Evolutionary conservation across 441 rosid species (phyloP).

Genomic region (Syzygium syzygioides): DNA sequence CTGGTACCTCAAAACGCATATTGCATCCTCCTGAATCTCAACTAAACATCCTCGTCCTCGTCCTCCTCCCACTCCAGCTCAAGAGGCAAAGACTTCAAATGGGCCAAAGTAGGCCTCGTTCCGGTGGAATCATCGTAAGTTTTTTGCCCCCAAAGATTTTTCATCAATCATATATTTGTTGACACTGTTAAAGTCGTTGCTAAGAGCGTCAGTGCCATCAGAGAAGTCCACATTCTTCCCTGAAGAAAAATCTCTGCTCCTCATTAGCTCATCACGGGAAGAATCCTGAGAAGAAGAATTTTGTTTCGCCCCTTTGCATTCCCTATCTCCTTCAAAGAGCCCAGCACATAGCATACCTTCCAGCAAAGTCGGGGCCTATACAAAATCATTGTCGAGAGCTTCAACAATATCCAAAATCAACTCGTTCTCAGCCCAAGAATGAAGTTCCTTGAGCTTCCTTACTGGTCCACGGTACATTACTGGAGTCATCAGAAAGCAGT

Average conservation of each 20-base stretch:
- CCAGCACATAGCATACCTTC: slow-evolving; percentile 34
- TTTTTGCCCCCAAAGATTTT: slow-evolving; percentile 9
- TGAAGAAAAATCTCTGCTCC: neutral
- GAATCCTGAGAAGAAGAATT: slow-evolving; percentile 6
- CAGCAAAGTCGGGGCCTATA: slow-evolving; percentile 49
- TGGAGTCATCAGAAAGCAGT: slow-evolving; percentile 3
- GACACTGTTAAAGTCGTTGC: slow-evolving; percentile 15
- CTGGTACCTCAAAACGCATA: slow-evolving; percentile 64
- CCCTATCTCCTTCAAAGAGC: slow-evolving; percentile 10
- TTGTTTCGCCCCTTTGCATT: slow-evolving; percentile 6
- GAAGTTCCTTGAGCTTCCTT: slow-evolving; percentile 35
- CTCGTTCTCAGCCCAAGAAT: slow-evolving; percentile 53
- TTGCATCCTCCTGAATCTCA: slow-evolving; percentile 64
- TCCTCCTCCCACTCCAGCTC: slow-evolving; percentile 91
- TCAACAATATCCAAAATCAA: slow-evolving; percentile 57
- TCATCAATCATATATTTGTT: slow-evolving; percentile 14
- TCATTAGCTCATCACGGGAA: neutral
- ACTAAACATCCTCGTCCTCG: slow-evolving; percentile 52
- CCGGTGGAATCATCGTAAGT: slow-evolving; percentile 26
- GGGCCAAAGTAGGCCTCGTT: slow-evolving; percentile 33
- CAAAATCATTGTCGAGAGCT: slow-evolving; percentile 38
- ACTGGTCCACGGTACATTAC: slow-evolving; percentile 1
- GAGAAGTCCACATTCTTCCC: slow-evolving; percentile 10
- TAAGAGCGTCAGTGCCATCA: slow-evolving; percentile 25
- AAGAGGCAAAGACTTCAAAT: slow-evolving; percentile 39